These are phyloP conservation scores for Dryas drummondii DNA, from an alignment of 306 rosid genomes.

Conservation along the genomic window DNA sequence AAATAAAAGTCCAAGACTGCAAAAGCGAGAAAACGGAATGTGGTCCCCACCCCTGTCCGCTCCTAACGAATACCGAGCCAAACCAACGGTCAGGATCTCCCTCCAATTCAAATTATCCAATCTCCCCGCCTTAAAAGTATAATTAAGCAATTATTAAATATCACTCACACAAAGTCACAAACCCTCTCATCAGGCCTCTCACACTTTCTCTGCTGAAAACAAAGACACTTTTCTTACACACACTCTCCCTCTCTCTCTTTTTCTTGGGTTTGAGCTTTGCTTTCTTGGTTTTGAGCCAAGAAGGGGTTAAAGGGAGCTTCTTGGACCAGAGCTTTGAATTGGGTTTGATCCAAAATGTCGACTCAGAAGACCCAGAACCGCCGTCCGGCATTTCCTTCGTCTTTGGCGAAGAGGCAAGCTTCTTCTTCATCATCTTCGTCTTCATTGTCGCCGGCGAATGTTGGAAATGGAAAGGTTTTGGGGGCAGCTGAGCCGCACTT, in stretches of 20 bases:
- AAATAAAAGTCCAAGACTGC: neutral
- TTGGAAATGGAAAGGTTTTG: constrained; percentile 38
- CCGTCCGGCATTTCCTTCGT: constrained; percentile 75
- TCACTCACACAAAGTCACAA: constrained; percentile 20
- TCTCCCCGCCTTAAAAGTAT: constrained; percentile 61
- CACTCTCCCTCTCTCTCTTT: neutral
- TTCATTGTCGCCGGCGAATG: constrained; percentile 38
- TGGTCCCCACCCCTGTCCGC: constrained; percentile 64
- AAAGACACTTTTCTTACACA: constrained; percentile 10
- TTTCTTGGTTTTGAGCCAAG: constrained; percentile 29
- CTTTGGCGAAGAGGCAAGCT: constrained; percentile 75
- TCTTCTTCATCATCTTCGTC: constrained; percentile 46
- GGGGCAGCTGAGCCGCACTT: constrained; percentile 33
- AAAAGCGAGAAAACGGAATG: neutral
- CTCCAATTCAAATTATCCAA: constrained; percentile 49
- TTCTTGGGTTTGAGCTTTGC: constrained; percentile 21
- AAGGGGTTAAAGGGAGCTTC: neutral
- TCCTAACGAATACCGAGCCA: constrained; percentile 52
- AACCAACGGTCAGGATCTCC: constrained; percentile 55
- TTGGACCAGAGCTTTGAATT: constrained; percentile 7
- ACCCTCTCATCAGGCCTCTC: constrained; percentile 2
- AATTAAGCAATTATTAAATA: constrained; percentile 31
- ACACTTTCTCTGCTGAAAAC: constrained; percentile 19
- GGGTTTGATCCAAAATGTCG: constrained; percentile 50
- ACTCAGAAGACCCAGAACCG: constrained; percentile 61